Evolutionary conservation across 1,139 yeast genomes (phyloP).

Genomic region (Yamadazyma siamensis): DNA sequence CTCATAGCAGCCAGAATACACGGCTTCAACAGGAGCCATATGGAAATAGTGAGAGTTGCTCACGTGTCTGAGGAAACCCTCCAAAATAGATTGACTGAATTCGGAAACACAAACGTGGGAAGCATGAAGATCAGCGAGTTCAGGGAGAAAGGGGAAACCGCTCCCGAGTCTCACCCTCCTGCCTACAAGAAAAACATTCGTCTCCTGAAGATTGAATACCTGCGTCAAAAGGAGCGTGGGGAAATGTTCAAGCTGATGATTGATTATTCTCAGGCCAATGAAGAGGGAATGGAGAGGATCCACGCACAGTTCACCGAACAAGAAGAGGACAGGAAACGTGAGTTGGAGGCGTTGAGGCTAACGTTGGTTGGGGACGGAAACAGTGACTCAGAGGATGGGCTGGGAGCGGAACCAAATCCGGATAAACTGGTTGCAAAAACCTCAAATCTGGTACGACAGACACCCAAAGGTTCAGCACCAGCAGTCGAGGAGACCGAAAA

Average conservation of each 20-base stretch:
- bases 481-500: too few species aligned
- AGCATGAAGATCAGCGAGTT: constrained; percentile 70
- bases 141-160: constrained; percentile 34
- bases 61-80: constrained; percentile 94
- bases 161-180: constrained; percentile 54
- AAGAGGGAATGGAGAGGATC: too few species aligned
- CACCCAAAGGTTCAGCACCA: too few species aligned
- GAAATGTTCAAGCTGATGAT: constrained; percentile 1
- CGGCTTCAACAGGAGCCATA: constrained; percentile 84
- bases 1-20: constrained; percentile 95
- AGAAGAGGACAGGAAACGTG: too few species aligned
- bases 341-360: too few species aligned
- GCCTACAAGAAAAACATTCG: constrained; percentile 61
- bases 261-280: too few species aligned
- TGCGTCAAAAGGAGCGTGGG: too few species aligned
- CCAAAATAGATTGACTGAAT: constrained; percentile 85
- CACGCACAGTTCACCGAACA: too few species aligned
- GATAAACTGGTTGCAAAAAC: too few species aligned
- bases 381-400: not conserved
- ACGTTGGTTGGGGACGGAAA: not conserved
- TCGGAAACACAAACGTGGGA: constrained; percentile 74
- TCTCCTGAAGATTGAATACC: too few species aligned
- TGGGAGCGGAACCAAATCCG: not conserved
- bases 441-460: too few species aligned
- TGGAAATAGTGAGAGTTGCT: constrained; percentile 92